Percentiles rank a stretch among this genome's conserved stretches.
phyloP scores from a whole-genome alignment of 2,329 filamentous ascomycete genomes.

The Colletotrichum chlorophyti region DNA sequence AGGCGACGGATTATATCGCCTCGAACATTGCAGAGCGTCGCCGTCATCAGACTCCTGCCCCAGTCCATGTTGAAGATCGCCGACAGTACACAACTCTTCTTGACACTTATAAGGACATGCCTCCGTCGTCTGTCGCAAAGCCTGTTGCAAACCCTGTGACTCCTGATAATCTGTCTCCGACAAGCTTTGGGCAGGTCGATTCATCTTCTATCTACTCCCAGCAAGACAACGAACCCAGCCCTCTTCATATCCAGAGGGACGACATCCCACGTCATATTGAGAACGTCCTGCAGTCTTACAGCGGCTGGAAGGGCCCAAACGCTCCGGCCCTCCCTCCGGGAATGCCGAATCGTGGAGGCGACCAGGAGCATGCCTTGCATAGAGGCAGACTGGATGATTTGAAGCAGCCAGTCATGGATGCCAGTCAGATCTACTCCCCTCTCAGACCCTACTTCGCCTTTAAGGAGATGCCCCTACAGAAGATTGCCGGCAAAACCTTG shows the following conservation, averaged over 20 bases:
- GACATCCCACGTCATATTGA: slow-evolving; percentile 17
- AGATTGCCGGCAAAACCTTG: slow-evolving; percentile 56
- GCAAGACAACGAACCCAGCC: not conserved
- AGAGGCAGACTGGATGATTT: slow-evolving; percentile 17
- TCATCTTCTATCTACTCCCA: slow-evolving; percentile 30
- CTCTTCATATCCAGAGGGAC: slow-evolving; percentile 7
- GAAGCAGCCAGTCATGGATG: slow-evolving; percentile 20
- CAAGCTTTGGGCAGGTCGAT: not conserved
- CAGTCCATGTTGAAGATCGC: slow-evolving; percentile 11
- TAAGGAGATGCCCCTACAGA: slow-evolving; percentile 43
- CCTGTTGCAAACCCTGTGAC: slow-evolving; percentile 34
- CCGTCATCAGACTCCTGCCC: slow-evolving; percentile 6
- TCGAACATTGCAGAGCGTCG: slow-evolving; percentile 27
- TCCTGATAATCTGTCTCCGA: not conserved
- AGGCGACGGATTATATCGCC: slow-evolving; percentile 8
- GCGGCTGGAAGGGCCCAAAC: slow-evolving; percentile 15
- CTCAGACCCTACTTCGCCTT: slow-evolving; percentile 50
- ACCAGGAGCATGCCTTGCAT: not conserved
- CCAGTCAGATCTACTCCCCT: slow-evolving; percentile 47
- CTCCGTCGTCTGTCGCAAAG: no score
- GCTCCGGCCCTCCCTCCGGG: not conserved
- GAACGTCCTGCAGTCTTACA: slow-evolving; percentile 25
- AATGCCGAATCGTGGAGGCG: not conserved
- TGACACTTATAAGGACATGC: not conserved
- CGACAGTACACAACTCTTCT: slow-evolving; percentile 19